Percentiles rank a stretch among this genome's conserved stretches.
phyloP scores from a whole-genome alignment of 176 grass and related monocot species.

The Echinochloa phyllopogon region DNA sequence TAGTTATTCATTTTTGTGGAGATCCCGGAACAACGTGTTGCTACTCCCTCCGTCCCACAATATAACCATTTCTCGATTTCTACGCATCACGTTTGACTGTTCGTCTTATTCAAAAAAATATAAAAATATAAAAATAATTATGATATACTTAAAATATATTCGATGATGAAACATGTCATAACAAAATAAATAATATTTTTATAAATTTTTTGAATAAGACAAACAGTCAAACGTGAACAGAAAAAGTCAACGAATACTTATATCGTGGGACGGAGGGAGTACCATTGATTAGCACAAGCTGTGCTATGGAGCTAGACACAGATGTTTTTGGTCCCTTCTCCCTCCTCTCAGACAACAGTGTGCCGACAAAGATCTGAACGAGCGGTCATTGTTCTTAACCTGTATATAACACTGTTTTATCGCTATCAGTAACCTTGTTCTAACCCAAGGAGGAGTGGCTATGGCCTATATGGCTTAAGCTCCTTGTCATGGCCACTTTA shows the following conservation, averaged over 20 bases:
- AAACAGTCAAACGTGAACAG: too few relatives aligned
- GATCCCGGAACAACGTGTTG: background rate
- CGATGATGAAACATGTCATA: too few relatives aligned
- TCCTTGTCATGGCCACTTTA: conserved; percentile 19
- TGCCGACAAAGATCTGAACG: conserved; percentile 2
- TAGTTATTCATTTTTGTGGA: background rate
- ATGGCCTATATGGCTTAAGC: background rate
- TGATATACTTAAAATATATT: too few relatives aligned
- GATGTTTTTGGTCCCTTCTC: background rate
- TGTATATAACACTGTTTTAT: background rate
- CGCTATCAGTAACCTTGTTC: conserved; percentile 3
- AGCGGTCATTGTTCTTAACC: background rate
- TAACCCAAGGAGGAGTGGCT: background rate
- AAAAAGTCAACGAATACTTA: too few relatives aligned
- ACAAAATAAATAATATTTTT: too few relatives aligned
- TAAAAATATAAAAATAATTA: too few relatives aligned
- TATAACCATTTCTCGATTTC: too few relatives aligned
- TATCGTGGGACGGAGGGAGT: too few relatives aligned
- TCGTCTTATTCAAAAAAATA: too few relatives aligned
- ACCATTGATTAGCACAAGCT: background rate
- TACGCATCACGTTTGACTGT: too few relatives aligned
- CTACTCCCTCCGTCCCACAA: too few relatives aligned
- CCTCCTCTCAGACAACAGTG: background rate
- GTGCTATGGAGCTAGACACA: background rate
- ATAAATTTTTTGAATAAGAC: too few relatives aligned